Evolutionary conservation across 495 filamentous ascomycete species (phyloP), one percentile per base, ranked within the genome.

Genomic region (Viridothelium virens): DNA sequence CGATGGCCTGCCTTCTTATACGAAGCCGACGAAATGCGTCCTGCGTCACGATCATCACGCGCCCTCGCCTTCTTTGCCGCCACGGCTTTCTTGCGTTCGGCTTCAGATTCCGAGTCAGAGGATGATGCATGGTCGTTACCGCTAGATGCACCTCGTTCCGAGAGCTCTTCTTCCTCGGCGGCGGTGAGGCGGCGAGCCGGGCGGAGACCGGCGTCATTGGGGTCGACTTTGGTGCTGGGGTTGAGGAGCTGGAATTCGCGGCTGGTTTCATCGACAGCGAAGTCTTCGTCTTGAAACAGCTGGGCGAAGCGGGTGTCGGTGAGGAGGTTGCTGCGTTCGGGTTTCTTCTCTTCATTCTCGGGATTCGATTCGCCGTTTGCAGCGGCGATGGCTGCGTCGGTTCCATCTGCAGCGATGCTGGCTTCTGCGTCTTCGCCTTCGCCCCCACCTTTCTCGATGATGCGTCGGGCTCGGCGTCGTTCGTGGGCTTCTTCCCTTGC

Each of bases 231-330:
- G 10, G 84, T 95, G 75, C 89, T 94, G 38, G 95, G 91, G 74
- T 97, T 97, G 74, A 94, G 83, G 46, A 86, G 80, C 50, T 86
- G 82, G 80, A 96, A 99, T 74, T 97, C 95, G 56, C 84, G 77
- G 61, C 88, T 92, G n/a, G 76, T 85, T 75, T 97, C 94, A 70
- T 99, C 93, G 56, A 99, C 87, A 63, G 85, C 87, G 75, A 96
- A 97, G 50, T 96, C 92, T 71, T 89, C 85, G 70, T 97, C 91
- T 74, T 96, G 86, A 79, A 99, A 99, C 63, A 99, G 79, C 48
- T 85, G 83, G 68, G 82, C 81, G 85, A 99, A 99, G 76, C 95
- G 92, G 65, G 83, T 80, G 74, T 97, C 95, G 41, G 83, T 82
- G 37, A 97, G 84, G 6, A 96, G 78, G 67, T 70, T 56, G 31